phyloP scores from a whole-genome alignment of 495 filamentous ascomycete species.

The Penicillium bialowiezense region DNA sequence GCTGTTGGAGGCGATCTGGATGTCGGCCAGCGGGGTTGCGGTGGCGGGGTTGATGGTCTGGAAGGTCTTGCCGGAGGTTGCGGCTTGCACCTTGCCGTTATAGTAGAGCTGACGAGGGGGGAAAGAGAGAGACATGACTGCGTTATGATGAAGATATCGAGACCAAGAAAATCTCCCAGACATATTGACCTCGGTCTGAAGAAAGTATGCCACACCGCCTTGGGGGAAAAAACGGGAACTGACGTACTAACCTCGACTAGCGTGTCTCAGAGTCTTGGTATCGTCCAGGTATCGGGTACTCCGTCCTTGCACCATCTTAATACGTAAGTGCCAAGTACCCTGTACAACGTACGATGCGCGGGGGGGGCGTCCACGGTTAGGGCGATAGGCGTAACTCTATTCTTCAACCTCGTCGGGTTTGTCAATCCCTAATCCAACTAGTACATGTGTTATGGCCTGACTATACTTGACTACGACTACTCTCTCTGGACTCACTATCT shows the following conservation, averaged over 20 bases:
- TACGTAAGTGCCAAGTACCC: conserved; percentile 3
- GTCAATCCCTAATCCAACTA: too few relatives aligned
- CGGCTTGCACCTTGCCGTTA: conserved; percentile 57
- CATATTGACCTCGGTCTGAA: neutral
- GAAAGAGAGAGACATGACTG: conserved; percentile 39
- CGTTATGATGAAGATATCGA: neutral
- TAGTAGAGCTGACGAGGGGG: conserved; percentile 63
- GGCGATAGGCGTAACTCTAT: too few relatives aligned
- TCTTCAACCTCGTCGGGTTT: too few relatives aligned
- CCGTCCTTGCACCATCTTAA: neutral
- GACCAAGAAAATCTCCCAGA: too few relatives aligned
- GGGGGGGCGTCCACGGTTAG: too few relatives aligned
- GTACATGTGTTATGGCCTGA: too few relatives aligned
- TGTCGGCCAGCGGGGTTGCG: conserved; percentile 57
- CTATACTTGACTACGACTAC: too few relatives aligned
- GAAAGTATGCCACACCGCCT: neutral
- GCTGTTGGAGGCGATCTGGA: conserved; percentile 58
- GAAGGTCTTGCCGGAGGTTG: conserved; percentile 61
- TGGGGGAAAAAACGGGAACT: neutral
- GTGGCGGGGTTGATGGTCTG: conserved; percentile 67
- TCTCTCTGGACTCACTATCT: too few relatives aligned
- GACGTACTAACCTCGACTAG: neutral
- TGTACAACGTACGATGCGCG: too few relatives aligned
- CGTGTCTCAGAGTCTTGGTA: neutral
- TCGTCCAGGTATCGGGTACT: conserved; percentile 1